Percentiles rank a stretch among this genome's conserved stretches.
phyloP scores from a whole-genome alignment of 2,329 filamentous ascomycete species.

The Penicillium vulpinum region DNA sequence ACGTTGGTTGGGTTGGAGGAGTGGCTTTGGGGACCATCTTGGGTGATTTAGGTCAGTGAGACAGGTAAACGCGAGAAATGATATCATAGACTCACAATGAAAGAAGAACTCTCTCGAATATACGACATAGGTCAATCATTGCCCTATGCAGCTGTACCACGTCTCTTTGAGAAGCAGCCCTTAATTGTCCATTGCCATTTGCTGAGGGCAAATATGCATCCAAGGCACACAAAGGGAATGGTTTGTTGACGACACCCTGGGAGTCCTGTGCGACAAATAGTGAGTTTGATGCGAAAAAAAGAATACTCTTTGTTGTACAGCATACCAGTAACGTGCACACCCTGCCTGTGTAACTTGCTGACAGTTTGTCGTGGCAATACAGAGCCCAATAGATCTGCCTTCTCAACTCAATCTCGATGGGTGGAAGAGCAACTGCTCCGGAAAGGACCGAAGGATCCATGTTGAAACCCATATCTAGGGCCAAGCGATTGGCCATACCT shows the following conservation, averaged over 20 bases:
- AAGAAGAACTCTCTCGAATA: constrained; percentile 35
- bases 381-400: constrained; percentile 41
- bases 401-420: constrained; percentile 33
- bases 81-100: constrained; percentile 25
- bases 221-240: constrained; percentile 16
- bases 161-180: constrained; percentile 19
- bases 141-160: constrained; percentile 26
- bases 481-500: constrained; percentile 40
- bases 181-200: constrained; percentile 17
- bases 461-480: constrained; percentile 43
- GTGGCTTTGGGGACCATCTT: constrained; percentile 36
- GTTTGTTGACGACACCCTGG: constrained; percentile 34
- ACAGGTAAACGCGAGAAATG: background rate
- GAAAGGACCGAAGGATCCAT: constrained; percentile 33
- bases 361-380: constrained; percentile 40
- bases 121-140: constrained; percentile 31
- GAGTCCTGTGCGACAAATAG: constrained; percentile 24
- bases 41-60: background rate
- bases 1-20: constrained; percentile 19
- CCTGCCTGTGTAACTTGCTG: constrained; percentile 38
- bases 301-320: background rate
- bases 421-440: constrained; percentile 25
- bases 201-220: constrained; percentile 13
- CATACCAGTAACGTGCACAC: constrained; percentile 41
- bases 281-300: background rate